phyloP scores from a whole-genome alignment of 2,329 filamentous ascomycete genomes.

The Lojkania enalia region DNA sequence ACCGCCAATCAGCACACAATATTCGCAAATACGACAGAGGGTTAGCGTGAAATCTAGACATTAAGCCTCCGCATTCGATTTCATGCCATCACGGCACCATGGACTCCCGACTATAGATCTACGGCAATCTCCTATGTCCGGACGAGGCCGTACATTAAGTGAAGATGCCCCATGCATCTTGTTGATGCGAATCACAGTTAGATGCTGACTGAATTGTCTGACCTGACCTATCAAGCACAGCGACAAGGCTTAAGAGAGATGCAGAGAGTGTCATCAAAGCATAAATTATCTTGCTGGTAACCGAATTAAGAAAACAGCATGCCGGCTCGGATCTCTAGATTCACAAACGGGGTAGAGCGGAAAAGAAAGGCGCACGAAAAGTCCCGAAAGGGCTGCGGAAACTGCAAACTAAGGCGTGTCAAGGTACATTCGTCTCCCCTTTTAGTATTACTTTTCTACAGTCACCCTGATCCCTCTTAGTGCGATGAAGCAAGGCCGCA shows the following conservation, averaged over 20 bases:
- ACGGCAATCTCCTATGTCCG: neutral
- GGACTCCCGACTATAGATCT: neutral
- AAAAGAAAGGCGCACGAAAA: constrained; percentile 53
- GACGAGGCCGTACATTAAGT: neutral
- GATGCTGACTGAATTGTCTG: neutral
- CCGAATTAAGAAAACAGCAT: constrained; percentile 15
- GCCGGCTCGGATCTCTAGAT: constrained; percentile 18
- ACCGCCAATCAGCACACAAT: too few species aligned
- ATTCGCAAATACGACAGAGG: neutral
- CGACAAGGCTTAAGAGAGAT: neutral
- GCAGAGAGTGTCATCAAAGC: neutral
- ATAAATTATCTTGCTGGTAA: neutral
- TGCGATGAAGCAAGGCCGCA: constrained; percentile 58
- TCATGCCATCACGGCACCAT: neutral
- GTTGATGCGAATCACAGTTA: neutral
- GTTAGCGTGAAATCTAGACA: neutral
- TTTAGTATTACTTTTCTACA: neutral
- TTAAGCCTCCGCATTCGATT: neutral
- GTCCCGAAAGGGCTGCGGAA: constrained; percentile 58
- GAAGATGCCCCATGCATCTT: neutral
- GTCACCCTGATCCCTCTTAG: constrained; percentile 34
- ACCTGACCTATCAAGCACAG: neutral
- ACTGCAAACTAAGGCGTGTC: constrained; percentile 59
- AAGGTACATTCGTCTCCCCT: constrained; percentile 48
- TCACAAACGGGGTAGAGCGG: constrained; percentile 13